A percentile compares a stretch with the other conserved stretches of the same genome.
Evolutionary conservation across 2,329 filamentous ascomycete species (phyloP).

Genomic region (Lojkania enalia): DNA sequence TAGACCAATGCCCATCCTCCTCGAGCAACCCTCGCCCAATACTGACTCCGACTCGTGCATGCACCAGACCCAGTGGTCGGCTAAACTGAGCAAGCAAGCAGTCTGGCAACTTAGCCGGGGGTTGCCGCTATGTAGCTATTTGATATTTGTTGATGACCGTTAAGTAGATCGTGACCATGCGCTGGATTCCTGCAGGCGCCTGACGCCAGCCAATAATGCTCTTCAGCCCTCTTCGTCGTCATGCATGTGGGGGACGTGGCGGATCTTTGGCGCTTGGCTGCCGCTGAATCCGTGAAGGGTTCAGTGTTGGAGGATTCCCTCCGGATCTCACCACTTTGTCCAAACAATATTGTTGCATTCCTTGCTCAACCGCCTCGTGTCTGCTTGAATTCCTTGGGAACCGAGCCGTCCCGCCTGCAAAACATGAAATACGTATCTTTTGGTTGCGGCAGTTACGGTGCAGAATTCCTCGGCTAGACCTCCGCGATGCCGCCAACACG

Average conservation of each 20-base stretch:
- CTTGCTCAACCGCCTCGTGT: not conserved
- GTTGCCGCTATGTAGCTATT: no score
- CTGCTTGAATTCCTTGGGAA: not conserved
- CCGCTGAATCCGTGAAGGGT: not conserved
- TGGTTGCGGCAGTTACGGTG: not conserved
- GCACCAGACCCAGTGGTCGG: not conserved
- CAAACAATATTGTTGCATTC: not conserved
- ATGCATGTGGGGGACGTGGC: conserved; percentile 1
- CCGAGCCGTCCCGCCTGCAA: not conserved
- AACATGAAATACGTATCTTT: not conserved
- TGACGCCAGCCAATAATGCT: not conserved
- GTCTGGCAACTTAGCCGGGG: conserved; percentile 1
- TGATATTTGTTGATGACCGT: not conserved
- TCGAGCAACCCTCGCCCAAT: not conserved
- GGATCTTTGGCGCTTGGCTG: not conserved
- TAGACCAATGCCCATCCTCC: not conserved
- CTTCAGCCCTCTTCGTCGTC: not conserved
- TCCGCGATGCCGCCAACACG: not conserved
- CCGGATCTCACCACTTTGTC: not conserved
- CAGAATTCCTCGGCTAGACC: not conserved
- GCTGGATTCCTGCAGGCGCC: not conserved
- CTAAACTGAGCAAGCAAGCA: conserved; percentile 1
- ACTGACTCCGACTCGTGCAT: not conserved
- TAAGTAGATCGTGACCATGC: conserved; percentile 1
- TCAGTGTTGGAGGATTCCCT: not conserved